Base-by-base conservation (phyloP, 345 rosid genomes). In the Lepidium didymum region DNA sequence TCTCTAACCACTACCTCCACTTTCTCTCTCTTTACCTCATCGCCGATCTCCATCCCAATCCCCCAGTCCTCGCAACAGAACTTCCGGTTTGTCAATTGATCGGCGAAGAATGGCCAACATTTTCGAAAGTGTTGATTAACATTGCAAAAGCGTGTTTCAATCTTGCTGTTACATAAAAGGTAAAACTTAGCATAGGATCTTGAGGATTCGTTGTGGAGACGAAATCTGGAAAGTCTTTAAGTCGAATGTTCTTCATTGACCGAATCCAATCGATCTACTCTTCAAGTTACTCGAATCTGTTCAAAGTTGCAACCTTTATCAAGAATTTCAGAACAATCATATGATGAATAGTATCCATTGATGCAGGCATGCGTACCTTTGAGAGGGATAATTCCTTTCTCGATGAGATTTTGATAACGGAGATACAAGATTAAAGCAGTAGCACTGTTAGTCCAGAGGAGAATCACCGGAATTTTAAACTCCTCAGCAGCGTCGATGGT, bases 21-120 rank as follows among this genome's bases (percentile, higher is more conserved):
- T 43, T 59, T 69, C 7, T 71, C 78, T 36, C 82, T 70, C 60
- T 56, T 80, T 7, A 73, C 84, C 16, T 78, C 47, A 3, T 34
- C 67, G n/a, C 68, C 79, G 15, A 83, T 76, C 79, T 80, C 82
- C 68, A 73, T 59, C 56, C 86, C 84, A 8, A 83, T 55, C 34
- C 75, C 78, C 86, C 84, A 83, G 9, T 70, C 66, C 8, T 13
- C 68, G 60, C 77, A 72, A 13, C 77, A 44, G 15, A 61, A 80
- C 61, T 54, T 47, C 12, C 89, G 81, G 59, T 86, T 86, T 15
- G 80, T 84, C 29, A 69, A 68, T 41, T 86, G 88, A 70, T 84
- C 89, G 0, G 89, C 87, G 13, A 86, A 84, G 55, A 86, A 84
- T 3, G 89, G 83, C 85, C 89, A 86, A 34, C 84, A 81, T 68